These are phyloP conservation scores for Collybiopsis confluens DNA, from an alignment of 768 basidiomycete genomes.

Conservation along the genomic window DNA sequence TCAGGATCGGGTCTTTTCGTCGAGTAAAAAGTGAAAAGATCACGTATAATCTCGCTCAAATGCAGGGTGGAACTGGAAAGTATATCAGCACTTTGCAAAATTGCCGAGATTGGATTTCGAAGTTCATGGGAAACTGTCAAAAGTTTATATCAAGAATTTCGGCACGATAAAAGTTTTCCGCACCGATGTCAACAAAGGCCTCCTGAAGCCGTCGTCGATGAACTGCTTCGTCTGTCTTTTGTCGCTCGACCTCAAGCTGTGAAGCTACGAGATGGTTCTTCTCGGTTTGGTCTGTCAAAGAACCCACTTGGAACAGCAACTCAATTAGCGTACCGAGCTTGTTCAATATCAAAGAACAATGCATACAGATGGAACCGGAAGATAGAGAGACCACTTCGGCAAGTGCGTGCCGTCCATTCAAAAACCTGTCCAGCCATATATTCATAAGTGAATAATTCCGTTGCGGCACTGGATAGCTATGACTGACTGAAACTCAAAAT, in stretches of 20 bases:
- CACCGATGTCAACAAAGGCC: conserved; percentile 7
- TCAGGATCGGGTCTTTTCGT: too few species aligned
- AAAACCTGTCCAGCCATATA: neutral
- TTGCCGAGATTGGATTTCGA: conserved; percentile 8
- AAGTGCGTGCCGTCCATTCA: conserved; percentile 2
- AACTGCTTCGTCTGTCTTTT: conserved; percentile 1
- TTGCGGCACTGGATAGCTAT: neutral
- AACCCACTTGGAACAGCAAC: too few species aligned
- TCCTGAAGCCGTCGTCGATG: conserved; percentile 6
- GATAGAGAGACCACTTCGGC: neutral
- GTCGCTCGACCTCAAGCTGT: conserved; percentile 1
- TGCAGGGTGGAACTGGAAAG: neutral
- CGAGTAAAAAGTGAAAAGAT: neutral
- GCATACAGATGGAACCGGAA: neutral
- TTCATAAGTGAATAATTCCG: neutral
- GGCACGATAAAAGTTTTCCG: neutral
- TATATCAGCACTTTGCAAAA: conserved; percentile 6
- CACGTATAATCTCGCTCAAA: neutral
- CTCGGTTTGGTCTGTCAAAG: conserved; percentile 5
- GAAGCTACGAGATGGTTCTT: neutral
- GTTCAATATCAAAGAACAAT: neutral
- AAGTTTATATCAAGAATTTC: neutral
- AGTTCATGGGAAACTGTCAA: conserved; percentile 6
- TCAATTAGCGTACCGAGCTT: too few species aligned
- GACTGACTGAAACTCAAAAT: neutral